Evolutionary conservation across 1,284 basidiomycete genomes (phyloP).

Genomic region (Pterula multifida): DNA sequence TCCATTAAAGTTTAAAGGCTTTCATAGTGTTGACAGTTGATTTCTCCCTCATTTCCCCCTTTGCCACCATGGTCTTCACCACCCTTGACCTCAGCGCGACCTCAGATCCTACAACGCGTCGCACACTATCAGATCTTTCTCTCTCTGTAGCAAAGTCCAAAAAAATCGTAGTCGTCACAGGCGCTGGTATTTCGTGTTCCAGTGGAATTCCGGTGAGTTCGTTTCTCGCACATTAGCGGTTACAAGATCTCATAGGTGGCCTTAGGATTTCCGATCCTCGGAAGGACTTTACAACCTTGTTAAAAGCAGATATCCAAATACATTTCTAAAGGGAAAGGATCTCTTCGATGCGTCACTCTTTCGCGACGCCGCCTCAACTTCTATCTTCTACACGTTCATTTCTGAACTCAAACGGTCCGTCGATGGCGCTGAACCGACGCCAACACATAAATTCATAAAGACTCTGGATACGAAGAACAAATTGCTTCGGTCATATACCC

Average conservation of each 20-base stretch:
- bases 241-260: no score
- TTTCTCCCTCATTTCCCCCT: conserved; percentile 6
- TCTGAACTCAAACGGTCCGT: conserved; percentile 80
- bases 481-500: conserved; percentile 83
- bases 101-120: conserved; percentile 38
- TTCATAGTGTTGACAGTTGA: no score
- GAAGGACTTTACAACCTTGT: conserved; percentile 85
- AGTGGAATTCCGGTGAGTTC: conserved; percentile 63
- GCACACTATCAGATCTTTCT: conserved; percentile 56
- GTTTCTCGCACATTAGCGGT: background rate
- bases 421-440: conserved; percentile 68
- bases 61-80: conserved; percentile 37
- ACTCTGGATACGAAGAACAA: conserved; percentile 77
- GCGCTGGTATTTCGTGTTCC: conserved; percentile 88
- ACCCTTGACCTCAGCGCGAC: conserved; percentile 36
- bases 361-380: conserved; percentile 72
- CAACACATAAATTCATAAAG: conserved; percentile 83
- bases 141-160: conserved; percentile 71
- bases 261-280: conserved; percentile 80
- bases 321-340: conserved; percentile 79
- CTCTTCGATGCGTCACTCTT: conserved; percentile 85
- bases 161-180: conserved; percentile 78
- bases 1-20: no score
- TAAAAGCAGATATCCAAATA: conserved; percentile 73
- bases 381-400: conserved; percentile 91